Evolutionary conservation across 2,329 filamentous ascomycete genomes (phyloP), one percentile per base, ranked within the genome.

Genomic region (Botrytis squamosa): DNA sequence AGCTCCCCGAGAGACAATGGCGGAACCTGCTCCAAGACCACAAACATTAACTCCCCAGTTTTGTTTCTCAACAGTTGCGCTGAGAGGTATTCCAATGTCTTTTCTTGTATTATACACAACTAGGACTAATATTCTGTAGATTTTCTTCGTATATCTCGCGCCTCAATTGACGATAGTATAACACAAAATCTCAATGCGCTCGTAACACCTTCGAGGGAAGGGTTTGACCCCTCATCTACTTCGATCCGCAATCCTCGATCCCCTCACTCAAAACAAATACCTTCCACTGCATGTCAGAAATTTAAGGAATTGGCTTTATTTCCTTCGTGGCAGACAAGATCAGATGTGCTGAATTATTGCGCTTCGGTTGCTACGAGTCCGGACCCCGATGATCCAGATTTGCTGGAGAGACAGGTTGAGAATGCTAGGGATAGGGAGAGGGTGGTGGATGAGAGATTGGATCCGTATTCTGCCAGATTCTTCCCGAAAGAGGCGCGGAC

Each of bases 141-240:
- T 82, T 99, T 99, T 82, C 88, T 99, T 36, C 92, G 94, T 57
- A 83, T 96, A 77, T 98, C 95, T 16, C 90, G 96, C 76, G 87
- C 89, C 70, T 89, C 92, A 66, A 91, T 98, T 80, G 96, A 99
- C 83, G 96, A 99, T 83, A 94, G 93, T 63, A 98, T 99, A 80
- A 90, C 90, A 0, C 95, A 97, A 80, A 95, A 97, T 80, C 89
- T 99, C 75, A 98, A 98, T 85, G 93, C 94, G 1, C 88, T 98
- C 55, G 85, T 93, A 63, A 95, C 92, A 0, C 95, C 95, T 0
- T 87, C 93, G 20, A 85, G 86, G 63, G 83, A 84, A 57, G 89
- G 90, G 25, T 98, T 97, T 83, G 92, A 97, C 81, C 93, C 95
- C 1, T 84, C 87, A 0, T 95, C 93, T 1, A 97, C 94, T 1